These are phyloP conservation scores for Mortierella sp. DNA, from an alignment of 371 early-diverging fungal species.

Conservation along the genomic window DNA sequence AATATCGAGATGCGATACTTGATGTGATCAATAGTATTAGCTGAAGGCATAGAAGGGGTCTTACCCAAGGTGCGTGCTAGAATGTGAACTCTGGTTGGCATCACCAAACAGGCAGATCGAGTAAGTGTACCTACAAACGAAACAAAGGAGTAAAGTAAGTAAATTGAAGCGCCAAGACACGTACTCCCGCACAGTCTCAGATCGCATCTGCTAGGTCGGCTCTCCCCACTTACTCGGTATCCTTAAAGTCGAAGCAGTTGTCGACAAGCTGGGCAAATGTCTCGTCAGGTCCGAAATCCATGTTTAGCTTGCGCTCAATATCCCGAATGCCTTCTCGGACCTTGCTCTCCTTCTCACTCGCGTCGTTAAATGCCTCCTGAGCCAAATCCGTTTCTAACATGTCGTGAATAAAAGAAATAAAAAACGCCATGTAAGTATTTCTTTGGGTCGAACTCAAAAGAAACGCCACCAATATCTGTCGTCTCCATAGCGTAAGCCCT, in stretches of 20 bases:
- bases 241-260: constrained; percentile 77
- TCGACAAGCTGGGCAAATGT: constrained; percentile 75
- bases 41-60: constrained; percentile 17
- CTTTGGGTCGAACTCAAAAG: neutral
- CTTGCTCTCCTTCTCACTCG: constrained; percentile 57
- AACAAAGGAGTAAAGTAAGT: constrained; percentile 5
- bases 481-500: too few relatives aligned
- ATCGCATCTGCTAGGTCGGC: too few relatives aligned
- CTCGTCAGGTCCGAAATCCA: constrained; percentile 73
- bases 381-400: constrained; percentile 58
- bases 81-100: constrained; percentile 77
- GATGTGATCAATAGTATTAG: constrained; percentile 47
- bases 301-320: constrained; percentile 61
- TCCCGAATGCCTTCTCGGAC: constrained; percentile 58
- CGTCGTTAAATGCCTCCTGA: constrained; percentile 57
- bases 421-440: neutral
- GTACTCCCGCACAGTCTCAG: too few relatives aligned
- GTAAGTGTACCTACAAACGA: constrained; percentile 76
- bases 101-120: constrained; percentile 85
- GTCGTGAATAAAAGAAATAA: constrained; percentile 9
- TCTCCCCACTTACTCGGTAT: constrained; percentile 76
- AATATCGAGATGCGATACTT: constrained; percentile 37
- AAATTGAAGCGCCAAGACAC: neutral
- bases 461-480: neutral
- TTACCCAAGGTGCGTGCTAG: constrained; percentile 80